Conservation (phyloP, 78 protist genomes). For the Dictyostelium brefeldianum region DNA sequence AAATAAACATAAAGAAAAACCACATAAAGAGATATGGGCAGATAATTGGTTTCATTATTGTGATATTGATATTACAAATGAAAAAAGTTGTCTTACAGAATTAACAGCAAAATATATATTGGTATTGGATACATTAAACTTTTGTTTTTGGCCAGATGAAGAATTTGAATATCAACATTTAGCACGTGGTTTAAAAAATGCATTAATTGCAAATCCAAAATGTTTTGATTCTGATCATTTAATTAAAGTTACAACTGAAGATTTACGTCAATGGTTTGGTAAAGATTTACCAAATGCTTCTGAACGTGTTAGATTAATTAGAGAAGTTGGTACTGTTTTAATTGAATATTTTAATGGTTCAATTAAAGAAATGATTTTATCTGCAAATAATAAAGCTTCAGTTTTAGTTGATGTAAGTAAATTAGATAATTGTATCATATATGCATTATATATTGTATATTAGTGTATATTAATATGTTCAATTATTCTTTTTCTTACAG, state of each 20-base stretch:
- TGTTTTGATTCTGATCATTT: constrained; percentile 58
- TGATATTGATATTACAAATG: constrained; percentile 42
- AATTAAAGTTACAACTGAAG: constrained; percentile 24
- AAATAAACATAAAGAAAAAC: background rate
- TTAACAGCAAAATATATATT: constrained; percentile 83
- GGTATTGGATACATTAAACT: constrained; percentile 91
- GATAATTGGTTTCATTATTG: constrained; percentile 70
- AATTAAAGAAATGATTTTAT: constrained; percentile 46
- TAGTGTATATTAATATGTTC: background rate
- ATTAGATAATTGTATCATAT: background rate
- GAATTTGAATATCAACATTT: constrained; percentile 68
- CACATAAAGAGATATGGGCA: constrained; percentile 71
- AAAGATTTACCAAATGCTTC: constrained; percentile 57
- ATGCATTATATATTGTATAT: background rate
- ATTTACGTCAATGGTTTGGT: constrained; percentile 38
- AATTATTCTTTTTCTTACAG: constrained; percentile 9
- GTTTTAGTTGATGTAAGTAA: constrained; percentile 34
- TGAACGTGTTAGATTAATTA: constrained; percentile 64
- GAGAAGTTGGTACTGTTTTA: constrained; percentile 64
- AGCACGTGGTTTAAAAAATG: constrained; percentile 36
- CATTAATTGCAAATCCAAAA: constrained; percentile 27
- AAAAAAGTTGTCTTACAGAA: background rate
- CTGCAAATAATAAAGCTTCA: constrained; percentile 71
- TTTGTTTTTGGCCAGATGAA: constrained; percentile 90
- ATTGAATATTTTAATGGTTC: constrained; percentile 45